Conservation (phyloP, 2,329 filamentous ascomycete species). For the Lachnellula occidentalis region DNA sequence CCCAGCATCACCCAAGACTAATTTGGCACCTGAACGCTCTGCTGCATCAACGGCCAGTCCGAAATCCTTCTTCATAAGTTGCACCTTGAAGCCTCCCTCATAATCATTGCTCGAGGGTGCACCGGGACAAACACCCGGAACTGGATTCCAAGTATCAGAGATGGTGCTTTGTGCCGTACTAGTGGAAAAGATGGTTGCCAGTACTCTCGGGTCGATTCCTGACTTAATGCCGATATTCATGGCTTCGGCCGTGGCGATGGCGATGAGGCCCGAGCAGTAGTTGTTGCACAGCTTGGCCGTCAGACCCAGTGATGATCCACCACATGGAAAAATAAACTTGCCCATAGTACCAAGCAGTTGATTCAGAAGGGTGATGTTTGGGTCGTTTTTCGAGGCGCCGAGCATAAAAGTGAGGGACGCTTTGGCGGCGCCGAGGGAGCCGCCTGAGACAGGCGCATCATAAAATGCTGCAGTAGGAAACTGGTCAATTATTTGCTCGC, state of each 20-base stretch:
- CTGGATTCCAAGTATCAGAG: slow-evolving; percentile 32
- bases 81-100: slow-evolving; percentile 50
- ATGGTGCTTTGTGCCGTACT: slow-evolving; percentile 36
- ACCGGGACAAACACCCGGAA: slow-evolving; percentile 30
- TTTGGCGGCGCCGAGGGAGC: slow-evolving; percentile 30
- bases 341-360: slow-evolving; percentile 47
- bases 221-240: slow-evolving; percentile 55
- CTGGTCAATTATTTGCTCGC: slow-evolving; percentile 2
- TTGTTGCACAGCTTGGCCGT: slow-evolving; percentile 58
- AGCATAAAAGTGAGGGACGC: slow-evolving; percentile 36
- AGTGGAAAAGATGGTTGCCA: slow-evolving; percentile 46
- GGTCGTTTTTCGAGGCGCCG: slow-evolving; percentile 27
- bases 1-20: slow-evolving; percentile 45
- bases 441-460: slow-evolving; percentile 35
- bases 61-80: slow-evolving; percentile 57
- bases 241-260: slow-evolving; percentile 52
- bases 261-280: slow-evolving; percentile 53
- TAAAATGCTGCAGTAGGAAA: slow-evolving; percentile 27
- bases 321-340: slow-evolving; percentile 48
- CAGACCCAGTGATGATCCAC: slow-evolving; percentile 49
- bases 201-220: slow-evolving; percentile 48
- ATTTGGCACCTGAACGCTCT: slow-evolving; percentile 43
- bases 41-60: slow-evolving; percentile 49
- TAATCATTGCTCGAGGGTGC: slow-evolving; percentile 30
- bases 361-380: slow-evolving; percentile 39